Evolutionary conservation across 2,329 filamentous ascomycete species (phyloP), one percentile per base, ranked within the genome.

Genomic region (Diaporthe sp.): DNA sequence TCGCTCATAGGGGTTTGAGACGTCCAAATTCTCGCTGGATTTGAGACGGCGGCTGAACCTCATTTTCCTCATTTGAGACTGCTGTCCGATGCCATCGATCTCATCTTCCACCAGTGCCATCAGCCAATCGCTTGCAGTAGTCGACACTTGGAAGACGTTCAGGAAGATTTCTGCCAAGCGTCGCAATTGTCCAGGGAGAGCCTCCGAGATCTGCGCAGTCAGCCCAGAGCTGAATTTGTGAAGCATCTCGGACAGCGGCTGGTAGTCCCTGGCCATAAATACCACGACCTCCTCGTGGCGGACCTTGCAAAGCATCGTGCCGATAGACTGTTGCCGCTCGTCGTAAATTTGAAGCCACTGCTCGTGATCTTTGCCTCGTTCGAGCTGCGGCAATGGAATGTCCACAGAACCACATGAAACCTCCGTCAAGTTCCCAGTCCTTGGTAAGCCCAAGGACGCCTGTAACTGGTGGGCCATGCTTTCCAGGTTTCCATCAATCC

Each of bases 71-170:
- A 93, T 90, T 0, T 93, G 91, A 19, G 92, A 92, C 79, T 98
- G 95, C 81, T 93, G 97, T 73, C 95, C 92, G 25, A 97, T 92
- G 0, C 96, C 96, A 81, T 98, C 97, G 74, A 99, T 98, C 83
- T 99, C 97, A 81, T 98, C 96, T 83, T 99, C 97, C 0, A 98
- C 94, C 55, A 99, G 87, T 3, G 95, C 93, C 88, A 95, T 97
- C 31, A 99, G 89, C 97, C 97, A 99, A 75, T 98, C 95, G 58
- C 90, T 90, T 3, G 94, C 94, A 51, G 91, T 91, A 0, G 95
- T 95, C 3, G 95, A 96, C 4, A 98, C 96, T 81, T 99, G 97
- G 80, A 96, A 99, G 71, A 99, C 98, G 82, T 98, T 97, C 77
- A 98, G 86, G 51, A 98, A 91, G 39, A 94, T 92, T 81, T 98